phyloP scores from a whole-genome alignment of 805 yeast genomes.

The Blastobotrys chiropterorum region DNA sequence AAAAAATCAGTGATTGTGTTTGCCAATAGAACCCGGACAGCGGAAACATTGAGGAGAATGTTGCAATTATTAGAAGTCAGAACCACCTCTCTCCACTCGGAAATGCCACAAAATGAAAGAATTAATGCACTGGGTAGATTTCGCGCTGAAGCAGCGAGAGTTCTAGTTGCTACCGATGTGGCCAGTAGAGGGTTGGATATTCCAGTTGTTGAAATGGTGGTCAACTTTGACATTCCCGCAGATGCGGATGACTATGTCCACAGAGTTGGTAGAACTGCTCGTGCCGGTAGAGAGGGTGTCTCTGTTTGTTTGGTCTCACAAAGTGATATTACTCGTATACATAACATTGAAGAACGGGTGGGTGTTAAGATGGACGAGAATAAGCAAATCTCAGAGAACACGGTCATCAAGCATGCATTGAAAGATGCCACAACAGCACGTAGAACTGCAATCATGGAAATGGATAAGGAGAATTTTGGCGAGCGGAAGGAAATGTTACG shows the following conservation, averaged over 20 bases:
- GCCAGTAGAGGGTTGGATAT: constrained; percentile 97
- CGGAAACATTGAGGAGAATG: constrained; percentile 78
- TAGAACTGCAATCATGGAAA: constrained; percentile 85
- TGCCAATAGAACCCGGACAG: constrained; percentile 85
- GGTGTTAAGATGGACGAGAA: constrained; percentile 74
- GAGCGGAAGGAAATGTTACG: constrained; percentile 38
- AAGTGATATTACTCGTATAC: constrained; percentile 72
- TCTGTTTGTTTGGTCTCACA: constrained; percentile 79
- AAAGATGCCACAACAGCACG: constrained; percentile 72
- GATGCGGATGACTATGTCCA: constrained; percentile 96
- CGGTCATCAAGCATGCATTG: constrained; percentile 66
- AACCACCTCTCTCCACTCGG: constrained; percentile 88
- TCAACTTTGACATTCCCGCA: constrained; percentile 90
- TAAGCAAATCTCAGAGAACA: constrained; percentile 64
- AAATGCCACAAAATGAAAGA: constrained; percentile 89
- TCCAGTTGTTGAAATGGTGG: constrained; percentile 82
- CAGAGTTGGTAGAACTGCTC: constrained; percentile 97
- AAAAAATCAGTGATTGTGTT: constrained; percentile 76
- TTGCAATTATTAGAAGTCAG: constrained; percentile 66
- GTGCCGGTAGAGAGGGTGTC: constrained; percentile 91
- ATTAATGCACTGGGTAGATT: constrained; percentile 87
- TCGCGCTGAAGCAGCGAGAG: constrained; percentile 90
- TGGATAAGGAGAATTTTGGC: constrained; percentile 89
- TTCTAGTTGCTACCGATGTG: constrained; percentile 91
- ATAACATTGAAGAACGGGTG: constrained; percentile 82